Base-by-base conservation (phyloP, 176 grass and related monocot genomes). In the Neostapfia colusana region DNA sequence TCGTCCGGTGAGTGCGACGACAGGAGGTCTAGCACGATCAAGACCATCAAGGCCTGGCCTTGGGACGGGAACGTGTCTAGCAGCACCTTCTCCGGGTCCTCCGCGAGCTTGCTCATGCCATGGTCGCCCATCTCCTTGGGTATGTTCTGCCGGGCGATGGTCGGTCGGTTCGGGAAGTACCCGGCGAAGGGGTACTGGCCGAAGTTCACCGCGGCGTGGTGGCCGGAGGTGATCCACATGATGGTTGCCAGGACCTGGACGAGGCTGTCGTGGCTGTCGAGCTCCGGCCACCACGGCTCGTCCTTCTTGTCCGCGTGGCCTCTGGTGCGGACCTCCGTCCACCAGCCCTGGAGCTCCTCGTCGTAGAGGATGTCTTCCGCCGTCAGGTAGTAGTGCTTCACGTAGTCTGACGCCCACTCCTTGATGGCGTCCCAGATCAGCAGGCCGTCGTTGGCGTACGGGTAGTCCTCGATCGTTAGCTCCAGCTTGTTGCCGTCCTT, bases 121-220 rank as follows among this genome's bases (percentile, higher is more conserved):
- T 79, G 54, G 0, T 27, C 1, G 21, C 42, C 28, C 9, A 67
- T 73, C 72, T 91, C 88, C 44, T 27, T 3, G 3, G 89, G 93
- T 23, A 96, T 84, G 67, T 89, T 88, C 35, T 67, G 70, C 67
- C 89, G 67, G 8, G 83, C 82, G 17, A 89, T 70, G 1, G 93
- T 90, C 0, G 93, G 89, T 0, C 84, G 78, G 62, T 96, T 96
- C 0, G 93, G 93, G 80, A 96, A 77, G 72, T 92, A 96, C 0
- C 93, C 93, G 15, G 60, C 84, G 40, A 44, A 92, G 0, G 76
- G 89, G 9, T 96, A 96, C 45, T 92, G 89, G 12, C 89, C 86
- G n/a, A 96, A 92, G 54, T 92, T 96, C 26, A 96, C 81, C 0
- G 93, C 87, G 0, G 89, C 93, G 14, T 96, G 93, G 51, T 96